Conservation (phyloP, 2,329 filamentous ascomycete genomes). For the Fusarium annulatum region DNA sequence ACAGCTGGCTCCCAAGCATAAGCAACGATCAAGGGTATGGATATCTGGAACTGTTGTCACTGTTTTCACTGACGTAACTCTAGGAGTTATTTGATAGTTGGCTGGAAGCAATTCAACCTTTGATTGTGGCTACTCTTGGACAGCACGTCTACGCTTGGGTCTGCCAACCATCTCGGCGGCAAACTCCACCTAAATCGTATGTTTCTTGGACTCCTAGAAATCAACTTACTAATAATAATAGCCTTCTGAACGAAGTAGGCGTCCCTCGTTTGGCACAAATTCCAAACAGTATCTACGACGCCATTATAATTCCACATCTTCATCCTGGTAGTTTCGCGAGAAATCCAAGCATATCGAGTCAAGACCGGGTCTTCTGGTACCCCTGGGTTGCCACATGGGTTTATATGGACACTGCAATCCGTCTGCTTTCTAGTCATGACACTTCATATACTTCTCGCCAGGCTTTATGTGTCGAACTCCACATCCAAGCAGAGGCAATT, state of each 20-base stretch:
- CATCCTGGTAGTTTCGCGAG: neutral
- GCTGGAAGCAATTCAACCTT: neutral
- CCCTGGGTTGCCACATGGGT: fast-evolving
- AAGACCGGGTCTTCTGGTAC: neutral
- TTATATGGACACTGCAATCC: fast-evolving
- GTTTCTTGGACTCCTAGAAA: fast-evolving
- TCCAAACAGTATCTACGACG: fast-evolving
- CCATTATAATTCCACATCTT: neutral
- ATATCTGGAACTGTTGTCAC: fast-evolving
- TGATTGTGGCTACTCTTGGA: neutral
- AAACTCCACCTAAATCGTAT: neutral
- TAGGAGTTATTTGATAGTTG: neutral
- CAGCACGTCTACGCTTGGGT: neutral
- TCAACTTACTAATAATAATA: fast-evolving
- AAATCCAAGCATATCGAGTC: neutral
- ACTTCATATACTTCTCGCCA: fast-evolving
- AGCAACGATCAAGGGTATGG: neutral
- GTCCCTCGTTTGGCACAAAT: neutral
- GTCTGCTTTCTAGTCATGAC: neutral
- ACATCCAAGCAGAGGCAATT: neutral
- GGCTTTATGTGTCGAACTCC: neutral
- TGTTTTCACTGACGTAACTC: fast-evolving
- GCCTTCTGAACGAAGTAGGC: neutral
- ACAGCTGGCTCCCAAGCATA: neutral
- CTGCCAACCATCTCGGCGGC: neutral